Evolutionary conservation across 1,139 yeast species (phyloP).

Genomic region (Debaryomyces sp.): DNA sequence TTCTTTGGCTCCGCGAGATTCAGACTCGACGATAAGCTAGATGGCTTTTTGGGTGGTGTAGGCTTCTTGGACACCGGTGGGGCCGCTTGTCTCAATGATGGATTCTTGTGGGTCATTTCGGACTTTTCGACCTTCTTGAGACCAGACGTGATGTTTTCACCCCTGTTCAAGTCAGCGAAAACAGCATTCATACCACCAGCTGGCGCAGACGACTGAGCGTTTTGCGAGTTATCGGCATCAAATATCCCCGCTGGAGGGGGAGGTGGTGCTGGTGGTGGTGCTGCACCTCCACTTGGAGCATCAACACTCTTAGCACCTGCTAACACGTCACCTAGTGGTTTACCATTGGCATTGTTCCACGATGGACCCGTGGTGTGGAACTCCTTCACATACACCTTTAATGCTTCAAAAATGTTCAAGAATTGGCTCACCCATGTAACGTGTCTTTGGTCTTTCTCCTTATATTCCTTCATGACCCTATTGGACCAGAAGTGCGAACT

Average conservation of each 20-base stretch:
- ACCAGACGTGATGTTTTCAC: conserved; percentile 79
- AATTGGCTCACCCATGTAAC: conserved; percentile 81
- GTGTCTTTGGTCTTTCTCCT: conserved; percentile 65
- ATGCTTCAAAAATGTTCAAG: conserved; percentile 62
- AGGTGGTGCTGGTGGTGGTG: conserved; percentile 71
- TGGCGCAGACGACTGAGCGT: conserved; percentile 22
- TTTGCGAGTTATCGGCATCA: conserved; percentile 34
- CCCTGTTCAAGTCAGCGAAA: conserved; percentile 87
- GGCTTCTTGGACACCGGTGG: conserved; percentile 43
- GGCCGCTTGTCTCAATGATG: conserved; percentile 63
- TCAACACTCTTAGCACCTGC: conserved; percentile 23
- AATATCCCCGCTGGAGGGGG: conserved; percentile 72
- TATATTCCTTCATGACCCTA: conserved; percentile 81
- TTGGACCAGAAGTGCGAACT: conserved; percentile 94
- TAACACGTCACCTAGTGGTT: conserved; percentile 44
- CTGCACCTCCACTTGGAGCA: conserved; percentile 24
- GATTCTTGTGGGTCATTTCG: conserved; percentile 94
- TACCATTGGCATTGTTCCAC: conserved; percentile 62
- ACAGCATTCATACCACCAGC: conserved; percentile 81
- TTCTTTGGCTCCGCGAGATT: conserved; percentile 32
- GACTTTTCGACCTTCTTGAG: conserved; percentile 91
- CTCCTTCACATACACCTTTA: conserved; percentile 73
- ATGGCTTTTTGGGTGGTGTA: conserved; percentile 72
- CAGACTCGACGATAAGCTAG: conserved; percentile 48
- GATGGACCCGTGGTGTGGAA: conserved; percentile 79